phyloP scores from a whole-genome alignment of 2,329 filamentous ascomycete genomes.

The Hansfordia pulvinata region DNA sequence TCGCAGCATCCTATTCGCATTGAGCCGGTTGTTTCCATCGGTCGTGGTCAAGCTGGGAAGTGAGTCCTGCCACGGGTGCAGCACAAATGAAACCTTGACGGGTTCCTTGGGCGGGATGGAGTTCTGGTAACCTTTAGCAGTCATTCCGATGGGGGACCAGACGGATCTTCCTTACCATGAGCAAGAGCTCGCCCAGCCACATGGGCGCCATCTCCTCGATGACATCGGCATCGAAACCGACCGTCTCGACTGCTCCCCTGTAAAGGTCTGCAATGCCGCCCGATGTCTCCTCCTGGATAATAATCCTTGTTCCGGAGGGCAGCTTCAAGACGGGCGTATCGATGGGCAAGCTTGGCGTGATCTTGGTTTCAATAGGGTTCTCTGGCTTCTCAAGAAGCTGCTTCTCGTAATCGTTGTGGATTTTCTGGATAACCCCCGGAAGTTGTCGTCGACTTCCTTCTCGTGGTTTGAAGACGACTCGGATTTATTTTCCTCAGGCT shows the following conservation, averaged over 20 bases:
- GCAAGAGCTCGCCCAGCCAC: conserved; percentile 82
- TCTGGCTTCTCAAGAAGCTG: conserved; percentile 42
- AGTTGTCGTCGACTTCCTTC: conserved; percentile 62
- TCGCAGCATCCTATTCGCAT: conserved; percentile 91
- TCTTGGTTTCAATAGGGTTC: conserved; percentile 42
- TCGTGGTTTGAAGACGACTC: conserved; percentile 52
- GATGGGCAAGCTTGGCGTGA: conserved; percentile 55
- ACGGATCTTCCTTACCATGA: conserved; percentile 36
- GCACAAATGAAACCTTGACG: conserved; percentile 86
- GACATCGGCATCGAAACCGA: conserved; percentile 64
- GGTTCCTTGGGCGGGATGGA: conserved; percentile 77
- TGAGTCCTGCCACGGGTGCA: conserved; percentile 66
- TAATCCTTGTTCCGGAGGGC: conserved; percentile 51
- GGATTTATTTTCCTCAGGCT: conserved; percentile 47
- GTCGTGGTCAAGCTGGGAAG: conserved; percentile 61
- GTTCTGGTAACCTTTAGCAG: conserved; percentile 38
- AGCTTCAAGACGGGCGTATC: conserved; percentile 69
- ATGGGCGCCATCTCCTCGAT: conserved; percentile 79
- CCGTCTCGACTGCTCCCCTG: conserved; percentile 68
- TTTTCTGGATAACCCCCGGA: conserved; percentile 61
- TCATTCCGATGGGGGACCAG: conserved; percentile 4
- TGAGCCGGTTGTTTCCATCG: conserved; percentile 80
- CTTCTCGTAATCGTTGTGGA: conserved; percentile 61
- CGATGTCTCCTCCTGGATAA: conserved; percentile 55
- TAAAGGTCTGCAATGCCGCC: conserved; percentile 75